Evolutionary conservation across 2,329 filamentous ascomycete species (phyloP), one percentile per base, ranked within the genome.

Genomic region (Pseudogymnoascus verrucosus): DNA sequence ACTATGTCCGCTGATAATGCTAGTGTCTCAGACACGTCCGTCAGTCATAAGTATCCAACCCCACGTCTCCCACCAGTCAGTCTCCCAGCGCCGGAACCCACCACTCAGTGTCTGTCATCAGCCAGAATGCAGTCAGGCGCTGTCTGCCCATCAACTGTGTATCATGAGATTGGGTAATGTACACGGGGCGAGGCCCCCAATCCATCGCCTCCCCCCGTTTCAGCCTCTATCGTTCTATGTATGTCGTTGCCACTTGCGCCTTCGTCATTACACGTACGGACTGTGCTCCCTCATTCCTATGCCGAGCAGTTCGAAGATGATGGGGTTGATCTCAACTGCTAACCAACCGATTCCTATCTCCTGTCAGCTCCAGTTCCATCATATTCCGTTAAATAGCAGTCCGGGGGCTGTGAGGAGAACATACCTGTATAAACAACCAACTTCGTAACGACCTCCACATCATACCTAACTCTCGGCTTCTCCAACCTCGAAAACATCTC

Each of bases 391-490:
- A 40, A 14, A 16, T 59, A 28, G n/a, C 1, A 31, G 4, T 19
- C 19, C 19, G 19, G 14, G 23, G 7, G 6, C 16, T 23, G 11
- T 16, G 60, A n/a, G 8, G 5, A 60, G 47, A 14, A 77, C 86
- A 76, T 78, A 91, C 93, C 95, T 65, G 89, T 84, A 78, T 99
- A 99, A 23, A 99, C 91, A 70, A 99, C 89, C 65, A 99, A 77
- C 77, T 97, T 98, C 4, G 95, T 98, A 39, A 99, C 89, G 40
- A 99, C 93, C 76, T 99, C 95, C n/a, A 98, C 93, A 76, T 99
- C 95, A 72, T 98, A 99, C 69, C 93, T 83, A 65, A 97, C 93
- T 68, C 95, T 86, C 60, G 95, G 92, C 76, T 89, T 91, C 67
- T 92, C 88, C 63, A 98, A 81, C 72, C 83, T 86, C 51, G 87